phyloP scores from a whole-genome alignment of 768 basidiomycete genomes.

The Suillus lakei region DNA sequence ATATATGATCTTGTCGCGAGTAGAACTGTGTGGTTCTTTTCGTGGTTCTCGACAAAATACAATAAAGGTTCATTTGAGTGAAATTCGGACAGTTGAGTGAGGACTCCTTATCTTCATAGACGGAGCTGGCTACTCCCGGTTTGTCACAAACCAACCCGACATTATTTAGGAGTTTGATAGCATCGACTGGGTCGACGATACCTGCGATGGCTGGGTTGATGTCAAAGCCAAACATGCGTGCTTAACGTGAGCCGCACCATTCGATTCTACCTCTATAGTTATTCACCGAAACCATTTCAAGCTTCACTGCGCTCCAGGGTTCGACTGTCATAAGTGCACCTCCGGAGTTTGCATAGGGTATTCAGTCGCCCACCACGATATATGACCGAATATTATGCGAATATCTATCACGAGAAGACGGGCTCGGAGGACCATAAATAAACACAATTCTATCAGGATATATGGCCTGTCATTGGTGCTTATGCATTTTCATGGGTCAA shows the following conservation, averaged over 20 bases:
- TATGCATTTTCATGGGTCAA: conserved; percentile 37
- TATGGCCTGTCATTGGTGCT: conserved; percentile 35
- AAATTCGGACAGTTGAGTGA: conserved; percentile 5
- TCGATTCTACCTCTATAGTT: not conserved
- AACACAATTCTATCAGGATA: conserved; percentile 33
- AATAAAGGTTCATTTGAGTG: not conserved
- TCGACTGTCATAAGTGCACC: conserved; percentile 31
- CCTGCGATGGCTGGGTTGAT: conserved; percentile 36
- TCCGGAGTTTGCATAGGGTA: conserved; percentile 36
- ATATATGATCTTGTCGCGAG: not conserved
- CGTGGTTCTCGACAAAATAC: not conserved
- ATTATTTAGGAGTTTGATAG: conserved; percentile 36
- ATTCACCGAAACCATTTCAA: not conserved
- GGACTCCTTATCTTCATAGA: conserved; percentile 38
- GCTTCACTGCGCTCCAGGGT: conserved; percentile 12
- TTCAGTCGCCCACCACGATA: conserved; percentile 33
- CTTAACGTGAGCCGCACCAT: not conserved
- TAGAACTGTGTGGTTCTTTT: conserved; percentile 1
- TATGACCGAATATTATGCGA: conserved; percentile 38
- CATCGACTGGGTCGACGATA: conserved; percentile 40
- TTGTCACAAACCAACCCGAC: conserved; percentile 25
- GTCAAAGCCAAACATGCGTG: conserved; percentile 23
- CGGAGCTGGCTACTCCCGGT: conserved; percentile 30
- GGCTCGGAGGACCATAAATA: conserved; percentile 16
- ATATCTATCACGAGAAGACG: conserved; percentile 28